Conservation (phyloP, 352 stramenopile species). For the Thraustochytrium sp. region DNA sequence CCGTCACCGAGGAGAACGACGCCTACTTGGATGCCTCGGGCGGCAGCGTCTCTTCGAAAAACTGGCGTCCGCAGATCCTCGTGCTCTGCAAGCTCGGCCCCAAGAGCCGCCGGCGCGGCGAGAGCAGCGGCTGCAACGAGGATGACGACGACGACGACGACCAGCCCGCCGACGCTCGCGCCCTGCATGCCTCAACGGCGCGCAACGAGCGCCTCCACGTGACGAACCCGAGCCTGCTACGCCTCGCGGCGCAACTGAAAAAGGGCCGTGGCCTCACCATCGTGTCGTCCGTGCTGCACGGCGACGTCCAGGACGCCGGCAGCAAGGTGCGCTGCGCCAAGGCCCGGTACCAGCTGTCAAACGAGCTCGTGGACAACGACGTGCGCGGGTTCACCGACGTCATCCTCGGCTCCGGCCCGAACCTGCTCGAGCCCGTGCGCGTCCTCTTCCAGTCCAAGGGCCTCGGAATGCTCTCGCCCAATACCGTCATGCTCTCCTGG, state of each 20-base stretch:
- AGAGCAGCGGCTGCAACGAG: no score
- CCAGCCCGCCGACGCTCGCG: background rate
- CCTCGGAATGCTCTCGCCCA: constrained; percentile 52
- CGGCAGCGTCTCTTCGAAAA: constrained; percentile 55
- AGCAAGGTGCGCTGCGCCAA: constrained; percentile 45
- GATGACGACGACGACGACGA: background rate
- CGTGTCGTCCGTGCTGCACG: constrained; percentile 50
- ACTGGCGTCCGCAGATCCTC: constrained; percentile 64
- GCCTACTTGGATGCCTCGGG: constrained; percentile 11
- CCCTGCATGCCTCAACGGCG: no score
- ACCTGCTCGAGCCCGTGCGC: constrained; percentile 32
- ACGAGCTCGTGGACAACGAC: constrained; percentile 50
- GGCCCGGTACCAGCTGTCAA: constrained; percentile 30
- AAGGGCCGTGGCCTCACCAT: constrained; percentile 59
- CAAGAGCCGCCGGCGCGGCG: constrained; percentile 52
- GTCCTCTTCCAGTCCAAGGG: constrained; percentile 52
- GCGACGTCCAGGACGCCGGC: constrained; percentile 47
- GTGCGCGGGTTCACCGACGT: constrained; percentile 42
- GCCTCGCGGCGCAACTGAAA: constrained; percentile 60
- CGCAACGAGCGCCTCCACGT: background rate
- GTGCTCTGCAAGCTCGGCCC: constrained; percentile 55
- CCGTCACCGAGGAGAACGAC: constrained; percentile 3
- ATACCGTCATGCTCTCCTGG: constrained; percentile 50
- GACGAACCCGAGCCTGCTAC: constrained; percentile 55
- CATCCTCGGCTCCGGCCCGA: background rate